Evolutionary conservation across 1,139 yeast genomes (phyloP).

Genomic region (Diutina rugosa): DNA sequence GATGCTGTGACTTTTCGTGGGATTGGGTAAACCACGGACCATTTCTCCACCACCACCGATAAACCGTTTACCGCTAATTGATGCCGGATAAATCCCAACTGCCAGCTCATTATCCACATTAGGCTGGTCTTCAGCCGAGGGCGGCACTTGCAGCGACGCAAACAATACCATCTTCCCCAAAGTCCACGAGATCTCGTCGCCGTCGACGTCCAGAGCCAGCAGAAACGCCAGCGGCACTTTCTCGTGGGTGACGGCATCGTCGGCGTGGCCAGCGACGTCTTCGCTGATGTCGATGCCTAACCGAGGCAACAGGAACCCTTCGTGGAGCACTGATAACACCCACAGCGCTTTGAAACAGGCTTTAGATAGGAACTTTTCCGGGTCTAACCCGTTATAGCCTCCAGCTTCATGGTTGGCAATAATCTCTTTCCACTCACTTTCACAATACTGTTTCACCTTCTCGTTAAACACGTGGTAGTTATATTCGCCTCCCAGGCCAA

Average conservation of each 20-base stretch:
- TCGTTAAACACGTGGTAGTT: constrained; percentile 48
- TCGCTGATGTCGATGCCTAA: constrained; percentile 33
- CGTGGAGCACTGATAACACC: constrained; percentile 67
- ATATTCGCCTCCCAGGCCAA: constrained; percentile 67
- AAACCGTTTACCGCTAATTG: constrained; percentile 26
- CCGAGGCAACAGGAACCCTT: constrained; percentile 66
- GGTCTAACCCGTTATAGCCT: constrained; percentile 28
- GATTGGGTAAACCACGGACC: constrained; percentile 6
- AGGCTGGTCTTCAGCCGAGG: constrained; percentile 28
- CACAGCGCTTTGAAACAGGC: constrained; percentile 79
- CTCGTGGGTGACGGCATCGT: constrained; percentile 13
- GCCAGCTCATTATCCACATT: constrained; percentile 12
- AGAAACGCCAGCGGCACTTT: constrained; percentile 35
- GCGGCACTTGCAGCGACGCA: constrained; percentile 15
- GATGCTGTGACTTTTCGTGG: constrained; percentile 5
- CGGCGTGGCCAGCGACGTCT: constrained; percentile 8
- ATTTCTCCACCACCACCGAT: constrained; percentile 14
- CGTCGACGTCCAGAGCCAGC: constrained; percentile 46
- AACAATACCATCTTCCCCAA: constrained; percentile 46
- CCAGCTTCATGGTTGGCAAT: constrained; percentile 37
- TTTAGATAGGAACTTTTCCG: constrained; percentile 36
- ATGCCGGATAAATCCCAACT: constrained; percentile 45
- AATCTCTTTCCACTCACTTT: constrained; percentile 46
- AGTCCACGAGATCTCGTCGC: constrained; percentile 57
- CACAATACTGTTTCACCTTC: constrained; percentile 52